These are phyloP conservation scores for Cylindrotheca fusiformis DNA, from an alignment of 108 stramenopile species.

Conservation along the genomic window DNA sequence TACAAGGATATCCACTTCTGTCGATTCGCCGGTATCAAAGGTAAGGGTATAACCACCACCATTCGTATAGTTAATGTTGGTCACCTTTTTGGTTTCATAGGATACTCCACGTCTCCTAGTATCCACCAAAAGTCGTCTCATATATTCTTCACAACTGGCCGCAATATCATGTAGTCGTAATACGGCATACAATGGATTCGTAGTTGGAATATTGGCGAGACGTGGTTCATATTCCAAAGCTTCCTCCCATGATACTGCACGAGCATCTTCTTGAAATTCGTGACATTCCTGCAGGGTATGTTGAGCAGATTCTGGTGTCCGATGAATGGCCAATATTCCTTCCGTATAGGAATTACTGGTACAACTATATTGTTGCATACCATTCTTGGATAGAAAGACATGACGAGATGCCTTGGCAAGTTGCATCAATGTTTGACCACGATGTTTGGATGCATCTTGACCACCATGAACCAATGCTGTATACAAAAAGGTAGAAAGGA, in stretches of 20 bases:
- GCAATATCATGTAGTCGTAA: background rate
- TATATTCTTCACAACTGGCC: slow-evolving; percentile 1
- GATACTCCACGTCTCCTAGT: background rate
- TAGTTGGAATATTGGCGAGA: background rate
- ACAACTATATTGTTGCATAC: slow-evolving; percentile 12
- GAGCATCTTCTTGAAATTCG: slow-evolving; percentile 24
- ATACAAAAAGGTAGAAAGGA: background rate
- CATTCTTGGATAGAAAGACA: slow-evolving; percentile 23
- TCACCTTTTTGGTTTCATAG: background rate
- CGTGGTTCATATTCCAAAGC: background rate
- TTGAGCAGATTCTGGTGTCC: slow-evolving; percentile 16
- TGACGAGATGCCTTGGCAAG: background rate
- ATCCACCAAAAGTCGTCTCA: slow-evolving; percentile 2
- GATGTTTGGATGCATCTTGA: background rate
- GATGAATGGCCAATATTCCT: slow-evolving; percentile 30
- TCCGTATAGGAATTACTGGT: background rate
- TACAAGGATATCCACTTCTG: slow-evolving; percentile 39
- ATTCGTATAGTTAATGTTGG: background rate
- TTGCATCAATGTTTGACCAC: background rate
- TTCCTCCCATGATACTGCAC: background rate
- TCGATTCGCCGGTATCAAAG: slow-evolving; percentile 19
- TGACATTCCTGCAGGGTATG: slow-evolving; percentile 41
- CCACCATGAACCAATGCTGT: background rate
- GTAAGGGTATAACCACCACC: background rate
- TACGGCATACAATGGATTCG: background rate